Evolutionary conservation across 352 stramenopile genomes (phyloP).

Genomic region (Phytophthora syringae): DNA sequence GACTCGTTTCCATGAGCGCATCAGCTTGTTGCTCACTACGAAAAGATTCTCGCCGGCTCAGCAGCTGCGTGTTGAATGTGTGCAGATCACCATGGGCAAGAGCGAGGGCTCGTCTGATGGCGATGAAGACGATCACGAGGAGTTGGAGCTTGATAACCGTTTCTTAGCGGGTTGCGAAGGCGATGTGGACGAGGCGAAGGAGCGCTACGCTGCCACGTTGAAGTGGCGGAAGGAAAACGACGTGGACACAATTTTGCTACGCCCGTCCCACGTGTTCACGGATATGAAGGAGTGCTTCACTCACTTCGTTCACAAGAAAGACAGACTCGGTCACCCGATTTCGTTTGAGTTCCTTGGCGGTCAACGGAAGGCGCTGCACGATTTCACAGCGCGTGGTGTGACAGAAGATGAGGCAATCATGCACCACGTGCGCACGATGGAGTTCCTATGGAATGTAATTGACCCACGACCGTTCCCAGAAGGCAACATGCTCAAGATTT

Average conservation of each 20-base stretch:
- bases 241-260: constrained; percentile 72
- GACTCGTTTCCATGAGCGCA: constrained; percentile 58
- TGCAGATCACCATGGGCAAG: constrained; percentile 51
- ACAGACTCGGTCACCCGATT: constrained; percentile 63
- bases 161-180: constrained; percentile 77
- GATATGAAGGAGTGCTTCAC: constrained; percentile 69
- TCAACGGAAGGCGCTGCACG: constrained; percentile 67
- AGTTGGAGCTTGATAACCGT: constrained; percentile 57
- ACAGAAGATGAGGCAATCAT: constrained; percentile 65
- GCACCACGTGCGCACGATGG: constrained; percentile 71
- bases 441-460: constrained; percentile 76
- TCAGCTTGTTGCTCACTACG: constrained; percentile 59
- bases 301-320: constrained; percentile 75
- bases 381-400: constrained; percentile 59
- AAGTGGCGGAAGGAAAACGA: constrained; percentile 75
- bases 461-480: constrained; percentile 66
- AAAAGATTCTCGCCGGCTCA: constrained; percentile 49
- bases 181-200: constrained; percentile 71
- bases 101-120: constrained; percentile 39
- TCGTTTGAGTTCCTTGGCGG: constrained; percentile 64
- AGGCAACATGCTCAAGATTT: constrained; percentile 74
- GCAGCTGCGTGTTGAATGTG: constrained; percentile 47
- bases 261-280: constrained; percentile 58
- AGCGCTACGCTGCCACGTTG: constrained; percentile 62
- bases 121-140: constrained; percentile 39